Evolutionary conservation across 1,139 yeast species (phyloP).

Genomic region (Saccharomyces hybrid): DNA sequence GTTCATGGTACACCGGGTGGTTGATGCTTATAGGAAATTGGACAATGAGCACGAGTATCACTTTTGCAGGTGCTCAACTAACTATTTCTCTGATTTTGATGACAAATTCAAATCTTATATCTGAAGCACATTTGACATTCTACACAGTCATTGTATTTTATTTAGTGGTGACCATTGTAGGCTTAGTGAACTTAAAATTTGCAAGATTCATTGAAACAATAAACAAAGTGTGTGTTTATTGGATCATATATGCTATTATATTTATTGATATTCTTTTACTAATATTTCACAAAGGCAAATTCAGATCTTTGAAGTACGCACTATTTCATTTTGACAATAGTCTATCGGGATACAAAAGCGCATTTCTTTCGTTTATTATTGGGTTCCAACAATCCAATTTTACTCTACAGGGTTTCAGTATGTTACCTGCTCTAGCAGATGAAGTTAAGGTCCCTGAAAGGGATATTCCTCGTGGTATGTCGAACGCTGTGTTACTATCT

Average conservation of each 20-base stretch:
- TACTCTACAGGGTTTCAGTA: conserved; percentile 75
- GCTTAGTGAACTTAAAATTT: conserved; percentile 53
- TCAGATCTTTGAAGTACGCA: conserved; percentile 52
- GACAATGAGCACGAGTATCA: conserved; percentile 65
- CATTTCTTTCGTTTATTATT: conserved; percentile 55
- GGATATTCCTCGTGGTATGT: conserved; percentile 71
- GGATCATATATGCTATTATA: conserved; percentile 69
- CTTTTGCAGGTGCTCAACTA: conserved; percentile 70
- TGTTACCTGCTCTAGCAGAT: conserved; percentile 74
- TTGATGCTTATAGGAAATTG: conserved; percentile 63
- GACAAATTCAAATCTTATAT: conserved; percentile 41
- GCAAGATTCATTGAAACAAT: conserved; percentile 53
- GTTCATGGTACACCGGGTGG: conserved; percentile 77
- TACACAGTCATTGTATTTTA: conserved; percentile 50
- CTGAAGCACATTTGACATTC: conserved; percentile 48
- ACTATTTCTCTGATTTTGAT: conserved; percentile 58
- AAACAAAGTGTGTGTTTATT: conserved; percentile 58
- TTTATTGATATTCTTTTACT: conserved; percentile 57
- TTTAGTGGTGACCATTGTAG: conserved; percentile 49
- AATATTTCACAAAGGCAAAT: conserved; percentile 48
- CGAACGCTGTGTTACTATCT: conserved; percentile 57
- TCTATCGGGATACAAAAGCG: conserved; percentile 62
- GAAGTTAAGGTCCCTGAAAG: conserved; percentile 71
- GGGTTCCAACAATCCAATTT: conserved; percentile 75
- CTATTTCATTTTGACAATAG: conserved; percentile 64